Conservation (phyloP, 345 rosid genomes). For the Citrus glauca region DNA sequence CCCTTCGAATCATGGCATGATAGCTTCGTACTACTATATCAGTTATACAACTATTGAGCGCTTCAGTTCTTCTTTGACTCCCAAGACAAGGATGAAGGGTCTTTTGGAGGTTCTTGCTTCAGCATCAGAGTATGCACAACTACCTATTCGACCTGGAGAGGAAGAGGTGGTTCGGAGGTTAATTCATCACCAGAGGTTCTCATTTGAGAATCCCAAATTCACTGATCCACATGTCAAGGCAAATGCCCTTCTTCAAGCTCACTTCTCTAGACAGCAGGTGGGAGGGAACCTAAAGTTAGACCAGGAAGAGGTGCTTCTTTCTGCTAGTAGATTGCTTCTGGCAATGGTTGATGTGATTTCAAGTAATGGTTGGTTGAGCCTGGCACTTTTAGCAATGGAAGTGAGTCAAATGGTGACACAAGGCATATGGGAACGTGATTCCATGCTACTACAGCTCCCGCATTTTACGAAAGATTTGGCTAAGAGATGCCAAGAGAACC, state of each 20-base stretch:
- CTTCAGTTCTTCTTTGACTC: conserved; percentile 76
- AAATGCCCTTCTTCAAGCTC: conserved; percentile 86
- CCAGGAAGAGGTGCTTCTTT: conserved; percentile 68
- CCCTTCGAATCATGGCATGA: conserved; percentile 85
- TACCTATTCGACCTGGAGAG: conserved; percentile 87
- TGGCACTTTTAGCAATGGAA: background rate
- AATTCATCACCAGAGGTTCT: conserved; percentile 86
- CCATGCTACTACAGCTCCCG: conserved; percentile 95
- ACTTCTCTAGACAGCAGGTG: conserved; percentile 82
- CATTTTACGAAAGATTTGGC: conserved; percentile 81
- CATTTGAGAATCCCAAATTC: conserved; percentile 74
- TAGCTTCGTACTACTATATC: conserved; percentile 83
- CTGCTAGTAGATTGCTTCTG: background rate
- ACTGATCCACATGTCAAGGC: conserved; percentile 89
- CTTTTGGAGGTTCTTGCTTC: conserved; percentile 83
- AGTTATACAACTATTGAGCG: conserved; percentile 89
- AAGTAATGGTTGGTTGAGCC: background rate
- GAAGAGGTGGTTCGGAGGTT: conserved; percentile 76
- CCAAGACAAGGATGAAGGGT: conserved; percentile 93
- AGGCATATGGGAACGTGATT: conserved; percentile 34
- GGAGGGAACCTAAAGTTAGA: conserved; percentile 75
- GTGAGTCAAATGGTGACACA: background rate
- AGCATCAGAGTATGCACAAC: conserved; percentile 80
- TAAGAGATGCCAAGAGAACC: conserved; percentile 78
- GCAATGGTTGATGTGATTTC: background rate